Evolutionary conservation across 768 basidiomycete genomes (phyloP), one percentile per base, ranked within the genome.

Genomic region (Xanthoconium stramineum): DNA sequence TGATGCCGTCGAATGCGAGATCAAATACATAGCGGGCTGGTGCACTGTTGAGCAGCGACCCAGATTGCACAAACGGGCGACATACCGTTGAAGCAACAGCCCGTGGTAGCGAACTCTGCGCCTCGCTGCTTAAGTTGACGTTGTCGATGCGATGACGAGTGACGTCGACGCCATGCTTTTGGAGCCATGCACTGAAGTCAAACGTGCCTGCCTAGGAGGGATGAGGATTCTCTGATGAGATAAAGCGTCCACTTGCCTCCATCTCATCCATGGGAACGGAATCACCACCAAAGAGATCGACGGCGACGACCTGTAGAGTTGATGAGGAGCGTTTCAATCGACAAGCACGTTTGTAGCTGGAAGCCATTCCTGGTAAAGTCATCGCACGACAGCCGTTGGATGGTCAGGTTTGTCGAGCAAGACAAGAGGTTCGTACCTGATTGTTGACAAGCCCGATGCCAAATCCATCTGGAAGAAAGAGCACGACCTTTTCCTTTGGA

Each of bases 11-110:
- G 61, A 85, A 80, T 3, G 83, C 83, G 50, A 87, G 77, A 62
- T 88, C 79, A 73, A 86, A 84, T 39, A 76, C 78, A 51, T 82
- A 82, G 46, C 83, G 82, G 14, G 69, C 82, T 83, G 56, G 72
- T 47, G 7, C 30, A 32, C 13, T 7, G 20, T 35, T 52, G 24
- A 36, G 17, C 24, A 17, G 17, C 0, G 35, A 52, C 3, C 2
- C 4, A 24, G 3, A 15, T n/a, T 7, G 15, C 20, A 10, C 17
- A 12, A n/a, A 36, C 8, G 8, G 17, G 14, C 28, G 51, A 36
- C 43, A 6, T 58, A 75, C 80, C 85, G 52, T 84, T 83, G 53
- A 80, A 83, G 75, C 88, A 89, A 72, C 83, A 88, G 6, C 84
- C 85, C 7, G 78, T 77, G 0, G 82, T 81, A 0, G 73, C 84